Evolutionary conservation across 805 yeast species (phyloP).

Genomic region (Teunomyces cretensis): DNA sequence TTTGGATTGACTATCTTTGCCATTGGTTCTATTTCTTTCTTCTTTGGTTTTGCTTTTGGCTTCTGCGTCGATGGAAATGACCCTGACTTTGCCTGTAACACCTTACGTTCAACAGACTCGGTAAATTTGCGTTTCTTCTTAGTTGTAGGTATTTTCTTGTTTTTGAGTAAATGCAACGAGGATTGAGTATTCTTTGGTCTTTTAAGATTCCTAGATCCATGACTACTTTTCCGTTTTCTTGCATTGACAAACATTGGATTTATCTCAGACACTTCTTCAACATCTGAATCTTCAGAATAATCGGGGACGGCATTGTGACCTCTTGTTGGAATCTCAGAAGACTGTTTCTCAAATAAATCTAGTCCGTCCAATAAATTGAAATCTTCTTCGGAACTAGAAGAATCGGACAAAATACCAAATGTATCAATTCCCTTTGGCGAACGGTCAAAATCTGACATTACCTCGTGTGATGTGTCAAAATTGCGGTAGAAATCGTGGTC

Average conservation of each 20-base stretch:
- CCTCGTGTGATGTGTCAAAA: constrained; percentile 9
- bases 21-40: not conserved
- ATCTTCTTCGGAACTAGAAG: constrained; percentile 7
- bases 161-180: not conserved
- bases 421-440: constrained; percentile 7
- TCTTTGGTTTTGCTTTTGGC: not conserved
- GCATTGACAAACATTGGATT: constrained; percentile 17
- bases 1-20: constrained; percentile 3
- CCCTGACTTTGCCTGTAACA: not conserved
- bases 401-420: constrained; percentile 10
- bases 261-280: constrained; percentile 6
- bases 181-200: not conserved
- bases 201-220: not conserved
- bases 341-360: not conserved
- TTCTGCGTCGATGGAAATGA: not conserved
- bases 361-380: not conserved
- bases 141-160: not conserved
- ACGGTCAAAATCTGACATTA: constrained; percentile 8
- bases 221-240: not conserved
- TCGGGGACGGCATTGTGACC: not conserved
- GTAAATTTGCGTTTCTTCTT: not conserved
- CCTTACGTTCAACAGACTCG: no score
- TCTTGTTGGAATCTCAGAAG: not conserved
- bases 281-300: not conserved
- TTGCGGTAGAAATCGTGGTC: constrained; percentile 6